A percentile compares a stretch with the other conserved stretches of the same genome.
Conservation (phyloP, 371 early-diverging fungal species). For the Mortierella sp. region DNA sequence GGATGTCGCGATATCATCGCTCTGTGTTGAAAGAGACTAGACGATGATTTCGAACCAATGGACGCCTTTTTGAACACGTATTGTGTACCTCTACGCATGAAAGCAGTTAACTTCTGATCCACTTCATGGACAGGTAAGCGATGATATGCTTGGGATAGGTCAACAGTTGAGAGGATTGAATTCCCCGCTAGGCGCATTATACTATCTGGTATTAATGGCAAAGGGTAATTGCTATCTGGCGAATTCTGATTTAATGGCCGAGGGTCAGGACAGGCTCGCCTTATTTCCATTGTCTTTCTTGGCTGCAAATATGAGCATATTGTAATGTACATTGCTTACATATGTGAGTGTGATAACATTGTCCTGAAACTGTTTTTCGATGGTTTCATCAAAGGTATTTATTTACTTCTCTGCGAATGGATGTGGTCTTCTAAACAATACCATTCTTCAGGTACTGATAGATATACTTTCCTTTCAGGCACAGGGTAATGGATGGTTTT, state of each 20-base stretch:
- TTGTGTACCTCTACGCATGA: no score
- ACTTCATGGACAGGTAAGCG: no score
- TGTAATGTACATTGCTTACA: conserved; percentile 12
- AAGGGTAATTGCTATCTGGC: conserved; percentile 24
- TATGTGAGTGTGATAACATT: conserved; percentile 10
- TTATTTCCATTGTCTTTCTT: conserved; percentile 47
- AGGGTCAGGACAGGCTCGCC: conserved; percentile 34
- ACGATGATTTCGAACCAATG: no score
- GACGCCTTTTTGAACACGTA: no score
- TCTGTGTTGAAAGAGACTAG: no score
- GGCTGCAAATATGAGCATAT: conserved; percentile 25
- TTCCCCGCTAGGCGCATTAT: not conserved
- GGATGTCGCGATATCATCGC: no score
- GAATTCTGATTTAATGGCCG: conserved; percentile 31
- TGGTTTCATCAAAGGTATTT: conserved; percentile 9
- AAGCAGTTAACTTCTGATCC: no score
- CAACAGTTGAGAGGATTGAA: no score
- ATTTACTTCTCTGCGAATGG: conserved; percentile 9
- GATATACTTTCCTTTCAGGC: conserved; percentile 14
- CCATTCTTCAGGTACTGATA: conserved; percentile 8
- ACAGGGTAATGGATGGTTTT: conserved; percentile 6
- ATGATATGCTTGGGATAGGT: no score
- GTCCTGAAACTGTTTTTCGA: conserved; percentile 11
- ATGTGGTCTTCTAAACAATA: conserved; percentile 7
- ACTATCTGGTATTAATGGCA: conserved; percentile 40